Base-by-base conservation (phyloP, 2,329 filamentous ascomycete species). In the Colletotrichum endophyticum region DNA sequence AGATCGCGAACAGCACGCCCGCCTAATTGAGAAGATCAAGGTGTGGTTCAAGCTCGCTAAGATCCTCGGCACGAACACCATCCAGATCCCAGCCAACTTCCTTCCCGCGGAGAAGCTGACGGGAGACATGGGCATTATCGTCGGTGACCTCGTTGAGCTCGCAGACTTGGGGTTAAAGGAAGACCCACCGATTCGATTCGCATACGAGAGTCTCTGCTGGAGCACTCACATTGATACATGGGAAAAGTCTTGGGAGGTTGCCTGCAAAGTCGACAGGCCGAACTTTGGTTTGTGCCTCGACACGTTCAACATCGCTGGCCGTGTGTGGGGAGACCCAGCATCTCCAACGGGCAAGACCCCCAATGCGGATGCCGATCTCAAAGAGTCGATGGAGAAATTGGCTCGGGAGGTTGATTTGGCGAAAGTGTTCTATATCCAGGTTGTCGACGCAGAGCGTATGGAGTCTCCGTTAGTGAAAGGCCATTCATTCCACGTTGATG, bases 211-310 rank as follows among this genome's bases (percentile, higher is more conserved):
- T 8, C 86, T 96, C 3, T 92, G 90, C 80, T 96, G 92, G 91
- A 94, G 93, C 16, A 95, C 93, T 0, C 89, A 91, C 70, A 86
- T 93, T 74, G 89, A 95, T 81, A 92, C 88, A 0, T 96, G 95
- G 95, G 94, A 96, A 81, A 85, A 87, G 13, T 91, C 90, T 77
- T 96, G 93, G 92, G 90, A 92, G 6, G 86, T 95, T 5, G 92
- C 95, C 1, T 84, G 88, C 79, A 85, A 84, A 3, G 93, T 96
- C 28, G 87, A 94, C 82, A 84, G 93, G 6, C 84, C 89, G 7
- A 96, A 96, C 83, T 95, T 96, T 80, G 94, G 94, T 6, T 86
- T 95, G 44, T 95, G 94, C 81, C 87, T 96, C n/a, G 94, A 96
- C 83, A 95, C 92, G 0, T 96, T 95, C 85, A 95, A 96, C 83